Evolutionary conservation across 2,329 filamentous ascomycete genomes (phyloP), one percentile per base, ranked within the genome.

Genomic region (Microsporum canis): DNA sequence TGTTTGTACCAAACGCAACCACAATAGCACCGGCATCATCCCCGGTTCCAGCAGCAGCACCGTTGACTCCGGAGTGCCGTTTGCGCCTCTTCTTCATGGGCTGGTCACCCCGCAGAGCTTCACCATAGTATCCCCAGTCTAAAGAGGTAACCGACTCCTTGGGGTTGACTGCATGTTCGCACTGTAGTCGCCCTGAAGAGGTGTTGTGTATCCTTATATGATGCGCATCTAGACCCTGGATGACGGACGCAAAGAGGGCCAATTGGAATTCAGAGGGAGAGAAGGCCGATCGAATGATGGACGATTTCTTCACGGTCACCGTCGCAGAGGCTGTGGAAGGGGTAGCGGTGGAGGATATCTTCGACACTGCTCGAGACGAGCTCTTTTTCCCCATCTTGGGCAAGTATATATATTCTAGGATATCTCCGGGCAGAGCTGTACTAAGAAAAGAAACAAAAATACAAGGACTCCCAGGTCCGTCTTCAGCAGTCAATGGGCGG

Each of bases 201-300:
- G 77, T 78, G 65, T 80, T 78, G 68, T 81, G 79, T 59, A 81
- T 77, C 62, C 79, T 77, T 59, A 81, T 70, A 64, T 80, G 77
- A 64, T 81, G 78, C 55, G 75, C 76, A 69, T 79, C 79, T 38
- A 81, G 75, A 27, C 78, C 78, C 66, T 80, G 79, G 58, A 81
- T 79, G 60, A 80, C 77, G 14, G 79, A 81, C 23, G 79, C 79
- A 69, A 81, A 81, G 41, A 81, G 73, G 10, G 78, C 73, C 67
- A 80, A 73, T 71, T 79, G 78, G 57, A 78, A 78, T 61, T 76
- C 73, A 5, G 78, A 78, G 2, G 79, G 79, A 3, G 78, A 76
- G 68, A 81, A 81, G 12, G 77, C 75, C 17, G 78, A 77, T 65
- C 73, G 75, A 59, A 79, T 65, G n/a, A 80, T 75, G 3, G 78